Evolutionary conservation across 208 protist species (phyloP).

Genomic region (Wallacemonas collosoma): DNA sequence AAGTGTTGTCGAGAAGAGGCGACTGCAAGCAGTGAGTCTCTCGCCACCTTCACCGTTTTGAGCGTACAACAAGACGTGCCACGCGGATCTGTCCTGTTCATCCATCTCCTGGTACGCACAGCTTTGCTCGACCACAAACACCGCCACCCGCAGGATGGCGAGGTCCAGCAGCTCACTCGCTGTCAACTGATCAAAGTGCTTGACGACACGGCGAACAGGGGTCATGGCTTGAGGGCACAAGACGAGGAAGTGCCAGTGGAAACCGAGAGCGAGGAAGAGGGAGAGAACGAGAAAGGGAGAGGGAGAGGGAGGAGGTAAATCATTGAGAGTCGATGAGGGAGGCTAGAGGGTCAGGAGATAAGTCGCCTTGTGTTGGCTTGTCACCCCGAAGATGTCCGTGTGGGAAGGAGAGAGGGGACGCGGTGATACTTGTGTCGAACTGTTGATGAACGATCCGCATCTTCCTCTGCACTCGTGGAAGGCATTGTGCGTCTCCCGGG

Average conservation of each 20-base stretch:
- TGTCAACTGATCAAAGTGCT: not conserved
- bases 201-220: not conserved
- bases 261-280: not conserved
- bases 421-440: too few relatives aligned
- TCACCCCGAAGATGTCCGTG: not conserved
- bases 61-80: slow-evolving; percentile 1
- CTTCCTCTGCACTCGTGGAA: too few relatives aligned
- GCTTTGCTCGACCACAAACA: slow-evolving; percentile 11
- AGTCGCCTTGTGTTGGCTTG: not conserved
- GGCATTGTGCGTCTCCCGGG: too few relatives aligned
- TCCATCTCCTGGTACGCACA: slow-evolving; percentile 13
- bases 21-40: slow-evolving; percentile 1
- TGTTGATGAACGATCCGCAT: too few relatives aligned
- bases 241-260: not conserved
- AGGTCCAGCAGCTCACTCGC: not conserved
- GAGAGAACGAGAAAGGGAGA: not conserved
- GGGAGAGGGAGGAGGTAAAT: not conserved
- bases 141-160: not conserved
- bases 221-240: not conserved
- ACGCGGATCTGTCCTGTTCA: slow-evolving; percentile 6
- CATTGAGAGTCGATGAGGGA: not conserved
- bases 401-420: too few relatives aligned
- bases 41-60: not conserved
- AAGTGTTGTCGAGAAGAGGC: not conserved
- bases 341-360: not conserved